These are phyloP conservation scores for Tylopilus rubrobrunneus DNA, from an alignment of 768 basidiomycete species.

Conservation along the genomic window DNA sequence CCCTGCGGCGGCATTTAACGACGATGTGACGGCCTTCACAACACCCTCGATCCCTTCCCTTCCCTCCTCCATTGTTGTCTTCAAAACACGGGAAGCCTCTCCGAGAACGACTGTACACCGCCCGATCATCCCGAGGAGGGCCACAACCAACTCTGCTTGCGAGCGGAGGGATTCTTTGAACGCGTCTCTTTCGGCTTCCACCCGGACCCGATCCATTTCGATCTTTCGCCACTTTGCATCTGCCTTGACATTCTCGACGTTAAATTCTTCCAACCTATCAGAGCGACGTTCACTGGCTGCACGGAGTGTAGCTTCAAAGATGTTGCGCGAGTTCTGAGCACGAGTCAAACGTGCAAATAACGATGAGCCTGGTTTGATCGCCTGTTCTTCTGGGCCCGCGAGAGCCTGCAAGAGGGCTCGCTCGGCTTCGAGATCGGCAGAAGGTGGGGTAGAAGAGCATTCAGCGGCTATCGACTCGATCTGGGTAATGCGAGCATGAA, in stretches of 20 bases:
- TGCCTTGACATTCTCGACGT: conserved; percentile 65
- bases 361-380: conserved; percentile 53
- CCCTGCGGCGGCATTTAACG: conserved; percentile 53
- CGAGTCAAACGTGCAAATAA: conserved; percentile 58
- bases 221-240: conserved; percentile 62
- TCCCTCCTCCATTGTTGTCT: conserved; percentile 35
- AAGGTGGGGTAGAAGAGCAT: conserved; percentile 36
- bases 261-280: conserved; percentile 71
- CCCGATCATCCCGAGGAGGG: conserved; percentile 77
- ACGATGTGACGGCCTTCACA: conserved; percentile 46
- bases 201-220: conserved; percentile 67
- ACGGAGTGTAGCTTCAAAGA: conserved; percentile 85
- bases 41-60: conserved; percentile 36
- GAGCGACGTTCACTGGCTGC: conserved; percentile 77
- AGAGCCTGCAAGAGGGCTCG: conserved; percentile 63
- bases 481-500: conserved; percentile 58
- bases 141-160: conserved; percentile 65
- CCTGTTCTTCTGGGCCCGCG: conserved; percentile 67
- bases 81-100: conserved; percentile 48
- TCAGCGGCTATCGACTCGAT: conserved; percentile 41
- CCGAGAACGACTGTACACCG: conserved; percentile 71
- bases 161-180: conserved; percentile 57
- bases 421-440: conserved; percentile 69
- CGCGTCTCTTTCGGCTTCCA: conserved; percentile 61
- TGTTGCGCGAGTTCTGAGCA: conserved; percentile 69